Evolutionary conservation across 805 yeast species (phyloP).

Genomic region (Clavispora santaluciae): DNA sequence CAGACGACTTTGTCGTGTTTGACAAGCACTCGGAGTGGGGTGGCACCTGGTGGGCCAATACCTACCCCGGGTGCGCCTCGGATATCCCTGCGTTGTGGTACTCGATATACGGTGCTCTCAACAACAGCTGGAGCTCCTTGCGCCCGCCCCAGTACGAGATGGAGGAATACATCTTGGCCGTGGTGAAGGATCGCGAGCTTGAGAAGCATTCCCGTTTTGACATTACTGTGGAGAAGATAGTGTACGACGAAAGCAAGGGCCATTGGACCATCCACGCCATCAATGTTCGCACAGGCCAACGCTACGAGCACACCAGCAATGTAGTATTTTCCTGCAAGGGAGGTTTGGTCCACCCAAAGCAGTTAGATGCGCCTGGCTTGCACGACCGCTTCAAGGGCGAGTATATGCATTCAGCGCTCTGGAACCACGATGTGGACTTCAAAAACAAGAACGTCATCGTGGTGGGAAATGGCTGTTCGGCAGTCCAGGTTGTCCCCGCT

Average conservation of each 20-base stretch:
- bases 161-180: slow-evolving; percentile 35
- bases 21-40: slow-evolving; percentile 38
- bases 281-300: slow-evolving; percentile 27
- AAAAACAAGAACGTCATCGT: slow-evolving; percentile 34
- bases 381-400: slow-evolving; percentile 31
- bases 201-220: slow-evolving; percentile 18
- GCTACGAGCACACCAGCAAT: slow-evolving; percentile 24
- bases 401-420: slow-evolving; percentile 39
- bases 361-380: slow-evolving; percentile 26
- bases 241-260: slow-evolving; percentile 21
- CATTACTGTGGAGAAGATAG: slow-evolving; percentile 18
- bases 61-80: slow-evolving; percentile 43
- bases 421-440: slow-evolving; percentile 30
- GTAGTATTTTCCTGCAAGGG: slow-evolving; percentile 28
- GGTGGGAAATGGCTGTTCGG: slow-evolving; percentile 41
- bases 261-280: slow-evolving; percentile 27
- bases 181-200: slow-evolving; percentile 26
- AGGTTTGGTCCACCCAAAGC: slow-evolving; percentile 34
- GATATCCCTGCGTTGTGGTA: slow-evolving; percentile 43
- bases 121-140: slow-evolving; percentile 31
- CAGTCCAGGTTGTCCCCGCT: slow-evolving; percentile 37
- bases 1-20: slow-evolving; percentile 29
- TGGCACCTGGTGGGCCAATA: slow-evolving; percentile 43
- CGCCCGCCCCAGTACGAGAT: slow-evolving; percentile 41
- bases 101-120: slow-evolving; percentile 30